phyloP scores from a whole-genome alignment of 768 basidiomycete species.

The Lentinula guzmanii region DNA sequence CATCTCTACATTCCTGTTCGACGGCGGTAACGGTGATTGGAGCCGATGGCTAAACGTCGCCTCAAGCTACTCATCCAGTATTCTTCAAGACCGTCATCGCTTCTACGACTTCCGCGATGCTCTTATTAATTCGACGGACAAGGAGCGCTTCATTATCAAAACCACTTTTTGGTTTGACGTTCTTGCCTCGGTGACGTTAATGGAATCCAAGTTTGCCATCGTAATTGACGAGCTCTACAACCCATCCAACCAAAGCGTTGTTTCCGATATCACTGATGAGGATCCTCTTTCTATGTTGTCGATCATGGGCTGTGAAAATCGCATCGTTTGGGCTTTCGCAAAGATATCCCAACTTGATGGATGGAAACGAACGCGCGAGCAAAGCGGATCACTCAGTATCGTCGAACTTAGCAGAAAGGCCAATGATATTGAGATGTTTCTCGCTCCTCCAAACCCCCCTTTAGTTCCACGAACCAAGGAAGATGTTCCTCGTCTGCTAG shows the following conservation, averaged over 20 bases:
- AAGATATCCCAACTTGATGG: slow-evolving; percentile 58
- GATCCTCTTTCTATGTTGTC: slow-evolving; percentile 65
- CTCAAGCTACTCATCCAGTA: slow-evolving; percentile 41
- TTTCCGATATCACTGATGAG: slow-evolving; percentile 22
- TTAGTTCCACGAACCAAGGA: slow-evolving; percentile 9
- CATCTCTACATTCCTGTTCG: slow-evolving; percentile 73
- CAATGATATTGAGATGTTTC: slow-evolving; percentile 38
- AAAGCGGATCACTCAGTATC: slow-evolving; percentile 45
- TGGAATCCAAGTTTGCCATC: slow-evolving; percentile 49
- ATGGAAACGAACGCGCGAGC: slow-evolving; percentile 52
- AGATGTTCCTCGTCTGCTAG: slow-evolving; percentile 34
- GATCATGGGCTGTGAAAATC: slow-evolving; percentile 83
- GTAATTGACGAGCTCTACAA: slow-evolving; percentile 54
- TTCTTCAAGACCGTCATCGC: slow-evolving; percentile 31
- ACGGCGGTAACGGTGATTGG: slow-evolving; percentile 71
- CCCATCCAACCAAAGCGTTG: slow-evolving; percentile 29
- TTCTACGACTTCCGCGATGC: slow-evolving; percentile 36
- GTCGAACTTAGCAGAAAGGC: slow-evolving; percentile 54
- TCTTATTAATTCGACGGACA: slow-evolving; percentile 40
- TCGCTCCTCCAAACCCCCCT: slow-evolving; percentile 15
- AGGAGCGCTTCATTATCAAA: slow-evolving; percentile 69
- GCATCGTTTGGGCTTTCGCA: slow-evolving; percentile 72
- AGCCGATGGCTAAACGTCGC: slow-evolving; percentile 58
- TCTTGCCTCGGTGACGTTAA: slow-evolving; percentile 69
- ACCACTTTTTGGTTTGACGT: slow-evolving; percentile 88